Evolutionary conservation across 345 rosid species (phyloP), one percentile per base, ranked within the genome.

Genomic region (Ricinus communis): DNA sequence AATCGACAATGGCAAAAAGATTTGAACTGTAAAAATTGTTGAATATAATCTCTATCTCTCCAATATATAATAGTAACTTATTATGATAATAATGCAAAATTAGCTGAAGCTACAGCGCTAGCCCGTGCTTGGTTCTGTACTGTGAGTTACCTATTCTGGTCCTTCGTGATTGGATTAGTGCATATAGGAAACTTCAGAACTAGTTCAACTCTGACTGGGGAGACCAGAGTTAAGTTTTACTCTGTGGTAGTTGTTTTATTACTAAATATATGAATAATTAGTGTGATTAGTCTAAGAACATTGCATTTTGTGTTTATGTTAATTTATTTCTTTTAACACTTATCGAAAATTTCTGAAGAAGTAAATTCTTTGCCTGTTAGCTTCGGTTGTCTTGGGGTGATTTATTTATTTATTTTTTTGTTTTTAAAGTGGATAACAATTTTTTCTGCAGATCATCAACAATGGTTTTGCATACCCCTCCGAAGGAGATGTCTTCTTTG

Each of bases 401-500:
- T n/a, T n/a, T 18, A 46, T 2, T 27, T 30, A n/a, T 0, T 54
- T 11, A 25, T 51, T 9, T 52, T 38, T 28, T 19, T 43, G n/a
- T n/a, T n/a, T n/a, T n/a, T n/a, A n/a, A n/a, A n/a, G n/a, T n/a
- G n/a, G n/a, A n/a, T n/a, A n/a, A n/a, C n/a, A n/a, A 51, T 68
- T 14, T 7, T 52, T 78, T 71, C 15, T 83, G 81, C 88, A 92
- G 99, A 92, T 92, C 59, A 89, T 95, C 52, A 71, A 87, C 59
- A 92, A 92, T 21, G 96, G 69, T 66, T 88, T 69, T 75, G 99
- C 88, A 27, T 95, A 89, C 70, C 80, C 50, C 10, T 93, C 86
- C 59, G 93, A 82, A 18, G 96, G 96, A 11, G 96, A 91, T 77
- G 96, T 91, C 72, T 91, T 85, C 82, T 94, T 90, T 66, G 62